A percentile compares a stretch with the other conserved stretches of the same genome.
phyloP scores from a whole-genome alignment of 75 land plant genomes.

The Cunninghamia lanceolata region DNA sequence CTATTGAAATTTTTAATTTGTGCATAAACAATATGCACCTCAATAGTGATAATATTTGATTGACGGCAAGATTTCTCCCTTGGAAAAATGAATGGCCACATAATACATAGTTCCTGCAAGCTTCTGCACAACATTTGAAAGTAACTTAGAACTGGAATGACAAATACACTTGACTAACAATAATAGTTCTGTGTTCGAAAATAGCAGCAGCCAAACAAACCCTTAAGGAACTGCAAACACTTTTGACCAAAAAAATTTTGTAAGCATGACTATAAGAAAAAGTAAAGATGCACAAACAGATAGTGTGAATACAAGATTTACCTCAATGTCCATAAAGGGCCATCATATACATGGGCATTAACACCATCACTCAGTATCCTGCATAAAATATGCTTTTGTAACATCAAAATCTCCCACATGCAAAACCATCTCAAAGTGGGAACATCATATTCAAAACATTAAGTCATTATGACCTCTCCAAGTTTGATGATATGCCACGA shows the following conservation, averaged over 20 bases:
- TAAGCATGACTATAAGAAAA: neutral
- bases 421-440: neutral
- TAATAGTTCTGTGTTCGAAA: neutral
- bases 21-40: neutral
- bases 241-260: no score
- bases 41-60: neutral
- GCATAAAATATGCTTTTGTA: slow-evolving; percentile 15
- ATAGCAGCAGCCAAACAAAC: slow-evolving; percentile 2
- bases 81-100: slow-evolving; percentile 7
- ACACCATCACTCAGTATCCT: slow-evolving; percentile 67
- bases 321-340: slow-evolving; percentile 83
- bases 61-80: neutral
- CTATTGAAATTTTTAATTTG: neutral
- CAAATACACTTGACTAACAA: neutral
- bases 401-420: neutral
- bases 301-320: neutral
- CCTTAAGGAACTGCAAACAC: neutral
- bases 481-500: slow-evolving; percentile 46
- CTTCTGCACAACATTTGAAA: slow-evolving; percentile 3
- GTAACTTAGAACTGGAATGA: neutral
- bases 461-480: slow-evolving; percentile 58
- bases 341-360: slow-evolving; percentile 65
- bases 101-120: slow-evolving; percentile 10
- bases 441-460: neutral
- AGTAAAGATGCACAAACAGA: neutral